phyloP scores from a whole-genome alignment of 139 green algal genomes.

The Volvox africanus region DNA sequence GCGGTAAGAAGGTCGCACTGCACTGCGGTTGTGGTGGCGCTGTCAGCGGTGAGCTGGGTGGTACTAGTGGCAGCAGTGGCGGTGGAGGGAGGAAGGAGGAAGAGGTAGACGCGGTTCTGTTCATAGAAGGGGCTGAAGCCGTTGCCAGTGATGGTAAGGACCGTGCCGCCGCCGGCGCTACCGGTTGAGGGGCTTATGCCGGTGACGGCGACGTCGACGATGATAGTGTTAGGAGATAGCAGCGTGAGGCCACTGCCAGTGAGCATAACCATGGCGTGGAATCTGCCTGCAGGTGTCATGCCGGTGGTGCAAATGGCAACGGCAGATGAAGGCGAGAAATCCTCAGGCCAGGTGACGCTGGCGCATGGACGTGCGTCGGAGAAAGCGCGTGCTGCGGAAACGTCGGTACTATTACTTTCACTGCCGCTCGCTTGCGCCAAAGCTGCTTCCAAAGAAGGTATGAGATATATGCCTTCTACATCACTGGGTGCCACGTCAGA shows the following conservation, averaged over 20 bases:
- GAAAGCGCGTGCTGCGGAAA: neutral
- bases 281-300: neutral
- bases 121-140: neutral
- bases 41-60: no score
- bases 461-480: neutral
- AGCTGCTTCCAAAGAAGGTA: neutral
- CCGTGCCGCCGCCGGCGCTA: constrained; percentile 13
- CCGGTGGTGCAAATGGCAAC: neutral
- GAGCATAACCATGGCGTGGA: neutral
- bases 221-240: neutral
- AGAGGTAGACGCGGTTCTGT: constrained; percentile 2
- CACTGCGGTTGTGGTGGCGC: no score
- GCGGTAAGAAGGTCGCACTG: no score
- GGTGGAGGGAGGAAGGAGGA: neutral
- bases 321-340: neutral
- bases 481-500: neutral
- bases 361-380: neutral
- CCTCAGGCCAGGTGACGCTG: neutral
- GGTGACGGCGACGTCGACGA: neutral
- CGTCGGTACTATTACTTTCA: no score
- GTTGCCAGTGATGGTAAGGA: neutral
- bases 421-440: neutral
- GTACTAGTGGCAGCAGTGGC: no score
- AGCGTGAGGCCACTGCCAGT: neutral
- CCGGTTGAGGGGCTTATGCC: neutral